Percentiles rank a stretch among this genome's conserved stretches.
Conservation (phyloP, 2,329 filamentous ascomycete genomes). For the Alternaria triticimaculans region DNA sequence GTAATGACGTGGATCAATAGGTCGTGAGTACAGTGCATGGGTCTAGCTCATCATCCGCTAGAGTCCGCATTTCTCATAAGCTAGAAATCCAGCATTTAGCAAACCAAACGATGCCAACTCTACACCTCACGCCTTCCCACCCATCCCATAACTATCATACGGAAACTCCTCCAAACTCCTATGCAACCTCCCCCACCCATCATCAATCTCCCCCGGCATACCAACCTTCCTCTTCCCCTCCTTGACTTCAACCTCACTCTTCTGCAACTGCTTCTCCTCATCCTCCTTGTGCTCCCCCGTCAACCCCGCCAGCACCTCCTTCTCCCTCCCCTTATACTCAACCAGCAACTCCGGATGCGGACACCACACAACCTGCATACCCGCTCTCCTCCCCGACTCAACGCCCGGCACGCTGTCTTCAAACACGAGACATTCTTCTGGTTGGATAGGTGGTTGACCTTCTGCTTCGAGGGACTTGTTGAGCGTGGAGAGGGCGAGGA, state of each 20-base stretch:
- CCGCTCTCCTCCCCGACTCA: constrained; percentile 86
- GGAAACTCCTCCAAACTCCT: constrained; percentile 64
- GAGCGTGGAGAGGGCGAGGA: constrained; percentile 82
- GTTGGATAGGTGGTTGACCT: constrained; percentile 68
- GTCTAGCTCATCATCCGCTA: too few relatives aligned
- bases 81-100: too few relatives aligned
- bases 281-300: constrained; percentile 73
- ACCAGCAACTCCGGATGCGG: constrained; percentile 80
- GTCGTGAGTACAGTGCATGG: too few relatives aligned
- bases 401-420: constrained; percentile 95
- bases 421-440: constrained; percentile 92
- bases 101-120: too few relatives aligned
- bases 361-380: constrained; percentile 94
- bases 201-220: constrained; percentile 61
- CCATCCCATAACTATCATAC: constrained; percentile 65
- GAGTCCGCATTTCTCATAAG: too few relatives aligned
- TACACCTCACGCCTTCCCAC: neutral
- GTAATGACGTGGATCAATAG: too few relatives aligned
- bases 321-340: constrained; percentile 78
- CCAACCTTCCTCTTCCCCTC: constrained; percentile 53
- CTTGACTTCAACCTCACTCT: constrained; percentile 46
- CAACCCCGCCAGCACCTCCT: constrained; percentile 80
- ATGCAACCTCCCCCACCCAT: constrained; percentile 66
- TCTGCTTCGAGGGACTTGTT: constrained; percentile 73
- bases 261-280: constrained; percentile 47